A percentile compares a stretch with the other conserved stretches of the same genome.
Conservation (phyloP, 169 alveolate genomes). For the Eimeria necatrix region DNA sequence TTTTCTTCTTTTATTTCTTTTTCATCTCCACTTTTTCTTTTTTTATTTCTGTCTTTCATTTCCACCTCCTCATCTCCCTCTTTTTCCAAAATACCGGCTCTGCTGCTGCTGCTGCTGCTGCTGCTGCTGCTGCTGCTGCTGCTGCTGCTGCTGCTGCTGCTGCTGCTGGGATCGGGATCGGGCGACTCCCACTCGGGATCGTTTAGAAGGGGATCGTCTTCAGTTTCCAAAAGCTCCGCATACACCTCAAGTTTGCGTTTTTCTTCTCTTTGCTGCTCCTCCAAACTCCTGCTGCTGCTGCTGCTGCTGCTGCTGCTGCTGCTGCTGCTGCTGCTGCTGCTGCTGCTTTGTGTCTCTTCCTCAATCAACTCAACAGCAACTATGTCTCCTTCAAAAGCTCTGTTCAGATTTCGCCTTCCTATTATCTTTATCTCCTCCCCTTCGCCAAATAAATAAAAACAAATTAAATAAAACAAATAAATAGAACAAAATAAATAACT, state of each 20-base stretch:
- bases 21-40: background rate
- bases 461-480: background rate
- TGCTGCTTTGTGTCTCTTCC: background rate
- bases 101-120: too few species aligned
- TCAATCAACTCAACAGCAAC: conserved; percentile 95
- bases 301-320: background rate
- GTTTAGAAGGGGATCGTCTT: too few species aligned
- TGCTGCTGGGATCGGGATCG: too few species aligned
- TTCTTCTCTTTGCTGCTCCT: background rate
- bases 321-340: background rate
- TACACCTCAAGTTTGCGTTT: too few species aligned
- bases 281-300: background rate
- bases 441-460: background rate
- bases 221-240: too few species aligned
- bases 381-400: conserved; percentile 98
- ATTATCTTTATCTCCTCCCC: conserved; percentile 55
- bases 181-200: too few species aligned
- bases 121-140: too few species aligned
- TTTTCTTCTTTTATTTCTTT: background rate
- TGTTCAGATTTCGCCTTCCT: conserved; percentile 91
- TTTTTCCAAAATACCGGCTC: too few species aligned
- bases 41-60: background rate
- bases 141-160: too few species aligned
- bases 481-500: background rate
- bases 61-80: background rate